Evolutionary conservation across 179 eudicot genomes (phyloP), one percentile per base, ranked within the genome.

Genomic region (Beta lomatogona): DNA sequence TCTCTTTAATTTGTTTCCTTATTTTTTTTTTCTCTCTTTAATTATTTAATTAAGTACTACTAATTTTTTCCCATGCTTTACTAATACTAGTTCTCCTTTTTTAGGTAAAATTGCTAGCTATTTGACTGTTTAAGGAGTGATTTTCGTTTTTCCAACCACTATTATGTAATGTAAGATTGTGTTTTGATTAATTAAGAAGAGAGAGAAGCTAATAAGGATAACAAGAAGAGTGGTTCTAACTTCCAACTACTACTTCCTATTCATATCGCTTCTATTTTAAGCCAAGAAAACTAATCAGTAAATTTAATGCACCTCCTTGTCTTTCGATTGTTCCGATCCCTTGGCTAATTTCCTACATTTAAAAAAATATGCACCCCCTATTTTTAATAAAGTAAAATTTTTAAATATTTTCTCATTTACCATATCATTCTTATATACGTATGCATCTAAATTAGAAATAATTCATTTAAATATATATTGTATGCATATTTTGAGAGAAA

Each of bases 111-210:
- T 16, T 44, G 4, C 73, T 69, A 69, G 53, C 54, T 76, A 7
- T 70, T 80, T 84, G 83, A 84, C 75, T 80, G 68, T 31, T 80
- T 84, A 52, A 13, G 57, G 86, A 84, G 86, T 59, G 36, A 19
- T 64, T 84, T 72, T 58, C 86, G 86, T 64, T 65, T 72, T 44
- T 87, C 86, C 93, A 79, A 84, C 15, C 81, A 80, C 66, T 45
- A 63, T 0, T 36, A 36, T 36, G 41, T 36, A 61, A 63, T 31
- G 55, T n/a, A 60, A 46, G 60, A 50, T 50, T 70, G 53, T 18
- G 46, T 48, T 63, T 13, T 13, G 31, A 21, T 11, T 52, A 63
- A 63, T 28, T 36, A 63, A 63, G 22, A 21, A 36, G 22, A 6
- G 21, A 79, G 59, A 16, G 19, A 36, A 36, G 41, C 41, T 36